phyloP scores from a whole-genome alignment of 2,329 filamentous ascomycete species.

The Emergomyces orientalis region DNA sequence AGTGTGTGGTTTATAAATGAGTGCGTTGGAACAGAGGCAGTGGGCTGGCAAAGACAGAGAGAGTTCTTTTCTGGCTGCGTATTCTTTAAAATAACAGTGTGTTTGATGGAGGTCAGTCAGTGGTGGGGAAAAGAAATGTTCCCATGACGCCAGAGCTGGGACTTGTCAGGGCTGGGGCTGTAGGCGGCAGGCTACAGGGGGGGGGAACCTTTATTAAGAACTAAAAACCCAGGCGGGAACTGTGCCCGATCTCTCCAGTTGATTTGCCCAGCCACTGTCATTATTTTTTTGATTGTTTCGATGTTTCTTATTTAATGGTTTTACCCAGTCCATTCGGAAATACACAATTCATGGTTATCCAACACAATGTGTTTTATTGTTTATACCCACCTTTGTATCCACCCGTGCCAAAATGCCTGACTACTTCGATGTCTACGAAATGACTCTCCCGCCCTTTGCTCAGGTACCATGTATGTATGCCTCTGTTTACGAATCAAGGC shows the following conservation, averaged over 20 bases:
- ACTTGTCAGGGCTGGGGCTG: no score
- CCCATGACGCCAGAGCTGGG: constrained; percentile 1
- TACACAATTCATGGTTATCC: not conserved
- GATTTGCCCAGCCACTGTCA: not conserved
- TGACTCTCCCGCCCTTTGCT: no score
- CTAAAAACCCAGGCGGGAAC: not conserved
- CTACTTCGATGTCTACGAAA: not conserved
- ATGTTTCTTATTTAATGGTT: not conserved
- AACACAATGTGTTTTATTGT: not conserved
- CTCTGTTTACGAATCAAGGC: not conserved
- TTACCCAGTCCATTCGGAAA: not conserved
- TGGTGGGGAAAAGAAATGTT: not conserved
- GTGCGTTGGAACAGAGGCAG: not conserved
- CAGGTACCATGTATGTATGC: no score
- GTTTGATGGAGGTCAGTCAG: not conserved
- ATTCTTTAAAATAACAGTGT: not conserved
- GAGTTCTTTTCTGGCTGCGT: not conserved
- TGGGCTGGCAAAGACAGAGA: not conserved
- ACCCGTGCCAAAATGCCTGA: not conserved
- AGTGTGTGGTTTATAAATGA: not conserved
- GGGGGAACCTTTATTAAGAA: not conserved
- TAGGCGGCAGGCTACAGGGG: no score
- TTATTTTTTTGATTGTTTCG: not conserved
- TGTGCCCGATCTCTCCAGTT: no score
- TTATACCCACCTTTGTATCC: not conserved